Evolutionary conservation across 805 yeast species (phyloP), one percentile per base, ranked within the genome.

Genomic region (Naumovozyma baii): DNA sequence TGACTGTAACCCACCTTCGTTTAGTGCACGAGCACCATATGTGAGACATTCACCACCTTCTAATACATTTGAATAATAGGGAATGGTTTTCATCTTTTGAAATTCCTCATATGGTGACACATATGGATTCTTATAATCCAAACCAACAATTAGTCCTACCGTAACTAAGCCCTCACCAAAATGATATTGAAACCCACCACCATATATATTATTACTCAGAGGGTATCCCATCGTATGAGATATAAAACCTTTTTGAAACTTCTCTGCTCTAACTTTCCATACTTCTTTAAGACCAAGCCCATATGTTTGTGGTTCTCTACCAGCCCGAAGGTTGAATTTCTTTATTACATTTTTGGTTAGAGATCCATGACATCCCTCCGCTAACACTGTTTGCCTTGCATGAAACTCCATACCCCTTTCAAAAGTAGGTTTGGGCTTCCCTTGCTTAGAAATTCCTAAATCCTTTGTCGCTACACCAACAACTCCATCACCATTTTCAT

Each of bases 331-430:
- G 33, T 78, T 69, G 62, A 64, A 90, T 51, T 79, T 76, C 39
- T 71, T 66, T 39, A 90, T 80, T 0, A 76, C 80, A 55, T 82
- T 74, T 58, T 92, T 90, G 10, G 88, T 70, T 39, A 92, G 67
- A 1, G 96, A 87, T 0, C 98, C 98, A 62, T 88, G 97, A 58
- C 98, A 92, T n/a, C 98, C 98, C 64, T 92, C 98, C 4, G 95
- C 95, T 25, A 92, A 70, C 14, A 92, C 82, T 0, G 96, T 88
- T 43, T 80, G 69, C 51, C 92, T 76, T 3, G 98, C 85, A 50
- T 81, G 92, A 62, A 92, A 92, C 62, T 86, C 97, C 96, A 92
- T 84, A 18, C 98, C 98, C 48, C 95, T 73, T 62, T 92, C 96
- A 61, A 85, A 92, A n/a, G 75, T 69, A 47, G 74, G 83, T 52